A percentile compares a stretch with the other conserved stretches of the same genome.
Conservation (phyloP, 495 filamentous ascomycete genomes). For the Hypoxylon cercidicola region DNA sequence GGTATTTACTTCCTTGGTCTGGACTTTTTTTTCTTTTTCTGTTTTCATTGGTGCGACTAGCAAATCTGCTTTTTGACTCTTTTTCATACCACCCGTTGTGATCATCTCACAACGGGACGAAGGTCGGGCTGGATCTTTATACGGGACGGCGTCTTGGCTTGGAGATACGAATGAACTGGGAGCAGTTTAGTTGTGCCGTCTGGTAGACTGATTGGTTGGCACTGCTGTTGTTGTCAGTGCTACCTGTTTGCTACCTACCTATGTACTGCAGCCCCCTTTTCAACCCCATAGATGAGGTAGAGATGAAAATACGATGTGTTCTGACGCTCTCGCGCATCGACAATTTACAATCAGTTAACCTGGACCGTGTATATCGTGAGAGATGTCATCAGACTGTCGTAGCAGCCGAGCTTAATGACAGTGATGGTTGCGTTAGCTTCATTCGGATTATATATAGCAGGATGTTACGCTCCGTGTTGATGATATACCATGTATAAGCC, state of each 20-base stretch:
- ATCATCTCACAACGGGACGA: conserved; percentile 17
- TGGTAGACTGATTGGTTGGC: conserved; percentile 15
- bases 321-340: conserved; percentile 11
- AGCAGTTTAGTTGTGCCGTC: conserved; percentile 11
- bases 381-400: neutral
- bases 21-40: conserved; percentile 33
- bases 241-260: conserved; percentile 19
- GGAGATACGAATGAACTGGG: conserved; percentile 41
- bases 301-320: conserved; percentile 33
- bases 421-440: too few species aligned
- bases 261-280: conserved; percentile 23
- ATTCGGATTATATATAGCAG: too few species aligned
- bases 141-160: conserved; percentile 41
- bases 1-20: conserved; percentile 41
- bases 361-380: neutral
- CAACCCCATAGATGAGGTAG: conserved; percentile 9
- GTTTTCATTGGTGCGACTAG: conserved; percentile 22
- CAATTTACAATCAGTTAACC: neutral
- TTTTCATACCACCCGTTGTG: conserved; percentile 37
- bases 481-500: too few species aligned
- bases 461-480: too few species aligned
- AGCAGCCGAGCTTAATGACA: neutral
- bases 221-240: conserved; percentile 13
- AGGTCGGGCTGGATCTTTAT: conserved; percentile 31
- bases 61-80: conserved; percentile 26